A percentile compares a stretch with the other conserved stretches of the same genome.
Evolutionary conservation across 2,329 filamentous ascomycete species (phyloP).

Genomic region (Fusarium sp.): DNA sequence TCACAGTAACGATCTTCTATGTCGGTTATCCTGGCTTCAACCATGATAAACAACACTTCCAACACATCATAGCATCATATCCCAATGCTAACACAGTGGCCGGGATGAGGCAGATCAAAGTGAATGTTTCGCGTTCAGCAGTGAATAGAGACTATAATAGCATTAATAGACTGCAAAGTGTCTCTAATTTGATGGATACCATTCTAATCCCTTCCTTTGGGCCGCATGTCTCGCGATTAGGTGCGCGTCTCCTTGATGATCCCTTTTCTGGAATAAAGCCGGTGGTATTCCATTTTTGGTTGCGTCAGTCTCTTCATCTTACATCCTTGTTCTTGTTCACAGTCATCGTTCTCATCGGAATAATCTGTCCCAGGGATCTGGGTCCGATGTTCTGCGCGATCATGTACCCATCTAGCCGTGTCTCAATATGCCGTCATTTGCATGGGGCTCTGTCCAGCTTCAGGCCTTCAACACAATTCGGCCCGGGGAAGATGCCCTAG

Average conservation of each 20-base stretch:
- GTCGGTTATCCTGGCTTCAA: too few relatives aligned
- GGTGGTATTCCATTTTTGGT: neutral
- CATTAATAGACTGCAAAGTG: neutral
- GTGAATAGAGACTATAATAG: neutral
- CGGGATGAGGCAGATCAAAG: neutral
- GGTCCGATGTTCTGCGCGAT: neutral
- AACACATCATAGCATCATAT: too few relatives aligned
- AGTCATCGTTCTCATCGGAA: too few relatives aligned
- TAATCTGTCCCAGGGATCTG: neutral
- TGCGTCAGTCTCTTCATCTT: neutral
- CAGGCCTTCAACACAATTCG: neutral
- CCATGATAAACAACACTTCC: too few relatives aligned
- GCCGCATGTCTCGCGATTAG: neutral
- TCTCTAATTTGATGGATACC: neutral
- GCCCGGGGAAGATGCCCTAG: neutral
- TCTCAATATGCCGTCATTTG: neutral
- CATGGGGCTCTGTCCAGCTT: neutral
- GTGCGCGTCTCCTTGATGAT: neutral
- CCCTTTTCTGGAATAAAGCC: neutral
- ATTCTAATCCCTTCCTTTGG: neutral
- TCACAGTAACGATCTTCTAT: neutral
- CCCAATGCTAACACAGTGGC: too few relatives aligned
- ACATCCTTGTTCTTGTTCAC: neutral
- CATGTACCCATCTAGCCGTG: neutral
- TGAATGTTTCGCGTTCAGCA: neutral